Evolutionary conservation across 371 early-diverging fungal species (phyloP), one percentile per base, ranked within the genome.

Genomic region (Neoconidiobolus thromboides): DNA sequence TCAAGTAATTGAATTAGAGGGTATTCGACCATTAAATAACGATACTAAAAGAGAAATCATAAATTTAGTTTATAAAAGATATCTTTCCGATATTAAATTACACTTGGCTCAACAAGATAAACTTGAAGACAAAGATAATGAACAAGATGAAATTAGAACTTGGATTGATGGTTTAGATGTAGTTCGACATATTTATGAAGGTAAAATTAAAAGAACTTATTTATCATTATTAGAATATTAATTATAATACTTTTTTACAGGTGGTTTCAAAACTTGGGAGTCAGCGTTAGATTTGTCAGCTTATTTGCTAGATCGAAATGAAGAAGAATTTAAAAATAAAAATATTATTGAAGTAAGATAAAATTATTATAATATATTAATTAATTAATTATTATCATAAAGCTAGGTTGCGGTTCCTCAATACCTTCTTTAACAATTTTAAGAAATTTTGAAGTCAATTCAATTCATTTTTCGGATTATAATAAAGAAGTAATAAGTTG

Each of bases 221-320:
- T 26, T 26, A 26, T 26, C 26, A 26, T 26, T 26, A 26, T 26
- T 26, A 26, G 26, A 12, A 14, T 12, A 59, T n/a, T 53, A 14
- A 43, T 37, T 43, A 2, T 12, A 49, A 9, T 57, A 39, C 41
- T 44, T 12, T 48, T 38, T 43, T 7, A 6, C 14, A 69, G 72
- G 91, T 57, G 95, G 95, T 2, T 79, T 91, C 63, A 94, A 94
- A 70, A 94, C 95, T 0, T 94, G 95, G 95, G 95, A 95, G 63
- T 92, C 93, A 65, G 78, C 89, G 1, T 55, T 87, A 47, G 95
- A 95, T 69, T 72, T 95, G 57, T 80, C 87, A 14, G 66, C 76
- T 46, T 88, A 76, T 63, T 67, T 89, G 14, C 67, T 69, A 3
- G 72, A 76, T 6, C 64, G 71, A 38, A 61, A 70, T 3, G 70